Base-by-base conservation (phyloP, 2,329 filamentous ascomycete genomes). In the Sphaerulina vaccinii region DNA sequence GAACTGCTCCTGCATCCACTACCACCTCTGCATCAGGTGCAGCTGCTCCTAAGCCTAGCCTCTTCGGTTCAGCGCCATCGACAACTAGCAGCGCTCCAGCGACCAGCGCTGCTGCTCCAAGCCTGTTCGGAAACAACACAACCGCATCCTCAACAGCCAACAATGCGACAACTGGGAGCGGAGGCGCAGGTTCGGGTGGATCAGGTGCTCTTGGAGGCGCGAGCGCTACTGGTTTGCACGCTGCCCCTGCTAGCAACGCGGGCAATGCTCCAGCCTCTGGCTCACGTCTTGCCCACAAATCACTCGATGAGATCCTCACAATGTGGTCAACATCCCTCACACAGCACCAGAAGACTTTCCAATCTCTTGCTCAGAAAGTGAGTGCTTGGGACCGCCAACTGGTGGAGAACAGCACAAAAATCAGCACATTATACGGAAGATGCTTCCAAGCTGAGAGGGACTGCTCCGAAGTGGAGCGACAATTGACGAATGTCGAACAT, bases 301-400 rank as follows among this genome's bases (percentile, higher is more conserved):
- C 92, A 0, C 96, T 99, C 88, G 93, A 99, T 66, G 93, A 99
- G 69, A 96, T 99, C 58, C 90, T 99, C 60, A 96, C 90, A 3
- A 85, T 90, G 24, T 99, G 93, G 93, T 93, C 93, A 1, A 90
- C 90, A 0, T 93, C 97, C 66, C 77, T 99, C 43, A 87, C 90
- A 47, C 95, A 95, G 67, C 96, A 99, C 67, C 92, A 97, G 67
- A 95, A 96, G 70, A 90, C 95, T 53, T 99, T 97, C 75, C 90
- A 95, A 68, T 81, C 86, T 27, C 90, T 97, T 70, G 92, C 95
- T 3, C 81, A 85, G 55, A 87, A 90, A 58, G 89, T 97, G 11
- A 87, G 90, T 10, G 79, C 82, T 38, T 99, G 95, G 95, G 93
- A 99, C 70, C 84, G 90, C 52, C 83, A 91, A 68, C 79, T 99